These are phyloP conservation scores for Apophysomyces trapeziformis DNA, from an alignment of 371 early-diverging fungal genomes.

Conservation along the genomic window DNA sequence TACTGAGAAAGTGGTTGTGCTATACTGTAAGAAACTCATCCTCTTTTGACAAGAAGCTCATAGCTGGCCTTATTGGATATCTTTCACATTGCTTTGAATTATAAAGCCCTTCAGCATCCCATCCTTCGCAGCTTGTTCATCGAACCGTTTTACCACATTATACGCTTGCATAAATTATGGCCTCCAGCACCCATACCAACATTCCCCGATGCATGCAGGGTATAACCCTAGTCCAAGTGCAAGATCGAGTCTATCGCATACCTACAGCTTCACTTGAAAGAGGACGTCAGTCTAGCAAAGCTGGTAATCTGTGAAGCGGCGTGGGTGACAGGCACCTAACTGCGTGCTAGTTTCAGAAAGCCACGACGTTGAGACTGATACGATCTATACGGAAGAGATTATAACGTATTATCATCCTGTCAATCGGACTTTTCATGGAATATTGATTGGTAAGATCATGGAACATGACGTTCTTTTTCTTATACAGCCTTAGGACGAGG, in stretches of 20 bases:
- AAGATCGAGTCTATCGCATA: conserved; percentile 30
- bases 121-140: no score
- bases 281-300: not conserved
- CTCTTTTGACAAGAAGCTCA: no score
- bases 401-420: conserved; percentile 35
- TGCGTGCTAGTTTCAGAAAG: not conserved
- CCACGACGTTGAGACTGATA: conserved; percentile 11
- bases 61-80: no score
- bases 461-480: not conserved
- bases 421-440: conserved; percentile 28
- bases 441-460: conserved; percentile 28
- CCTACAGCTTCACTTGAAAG: conserved; percentile 22
- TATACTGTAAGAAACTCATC: no score
- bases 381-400: conserved; percentile 31
- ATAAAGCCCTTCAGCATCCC: no score
- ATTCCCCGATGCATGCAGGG: conserved; percentile 23
- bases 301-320: not conserved
- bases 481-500: conserved; percentile 22
- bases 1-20: no score
- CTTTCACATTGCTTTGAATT: no score
- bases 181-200: not conserved
- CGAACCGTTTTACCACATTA: not conserved
- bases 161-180: conserved; percentile 8
- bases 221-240: conserved; percentile 34
- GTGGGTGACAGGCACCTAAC: not conserved